phyloP scores from a whole-genome alignment of 345 rosid species.

The Lepidium aucheri region DNA sequence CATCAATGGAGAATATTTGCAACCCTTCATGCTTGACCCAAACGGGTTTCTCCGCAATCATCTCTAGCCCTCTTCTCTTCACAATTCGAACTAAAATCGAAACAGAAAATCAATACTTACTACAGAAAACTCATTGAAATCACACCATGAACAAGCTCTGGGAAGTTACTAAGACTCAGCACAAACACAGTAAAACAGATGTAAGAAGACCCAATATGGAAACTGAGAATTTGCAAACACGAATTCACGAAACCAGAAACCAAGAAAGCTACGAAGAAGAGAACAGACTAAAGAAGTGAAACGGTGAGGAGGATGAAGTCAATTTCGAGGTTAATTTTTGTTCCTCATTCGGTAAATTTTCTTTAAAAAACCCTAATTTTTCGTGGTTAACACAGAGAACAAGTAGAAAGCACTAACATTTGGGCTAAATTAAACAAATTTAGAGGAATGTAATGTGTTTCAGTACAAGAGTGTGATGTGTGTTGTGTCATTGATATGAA shows the following conservation, averaged over 20 bases:
- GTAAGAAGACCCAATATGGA: not conserved
- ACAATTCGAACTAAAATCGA: not conserved
- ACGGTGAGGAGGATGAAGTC: not conserved
- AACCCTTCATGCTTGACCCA: constrained; percentile 98
- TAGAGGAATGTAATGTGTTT: not conserved
- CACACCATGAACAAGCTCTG: not conserved
- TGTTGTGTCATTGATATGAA: not conserved
- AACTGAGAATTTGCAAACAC: not conserved
- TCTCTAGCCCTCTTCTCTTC: constrained; percentile 15
- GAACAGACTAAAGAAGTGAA: not conserved
- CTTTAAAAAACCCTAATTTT: constrained; percentile 6
- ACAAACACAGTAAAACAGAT: not conserved
- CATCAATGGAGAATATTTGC: constrained; percentile 96
- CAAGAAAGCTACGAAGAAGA: not conserved
- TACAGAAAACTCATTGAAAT: not conserved
- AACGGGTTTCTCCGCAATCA: constrained; percentile 94
- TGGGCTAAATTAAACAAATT: not conserved
- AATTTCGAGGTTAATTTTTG: not conserved
- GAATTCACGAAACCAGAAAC: not conserved
- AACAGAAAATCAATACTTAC: not conserved
- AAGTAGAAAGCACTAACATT: not conserved
- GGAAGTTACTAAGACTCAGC: not conserved
- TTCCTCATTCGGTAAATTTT: not conserved
- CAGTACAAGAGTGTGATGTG: not conserved
- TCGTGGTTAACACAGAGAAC: not conserved